A percentile compares a stretch with the other conserved stretches of the same genome.
Conservation (phyloP, 2,329 filamentous ascomycete species). For the Aspergillus ibericus region DNA sequence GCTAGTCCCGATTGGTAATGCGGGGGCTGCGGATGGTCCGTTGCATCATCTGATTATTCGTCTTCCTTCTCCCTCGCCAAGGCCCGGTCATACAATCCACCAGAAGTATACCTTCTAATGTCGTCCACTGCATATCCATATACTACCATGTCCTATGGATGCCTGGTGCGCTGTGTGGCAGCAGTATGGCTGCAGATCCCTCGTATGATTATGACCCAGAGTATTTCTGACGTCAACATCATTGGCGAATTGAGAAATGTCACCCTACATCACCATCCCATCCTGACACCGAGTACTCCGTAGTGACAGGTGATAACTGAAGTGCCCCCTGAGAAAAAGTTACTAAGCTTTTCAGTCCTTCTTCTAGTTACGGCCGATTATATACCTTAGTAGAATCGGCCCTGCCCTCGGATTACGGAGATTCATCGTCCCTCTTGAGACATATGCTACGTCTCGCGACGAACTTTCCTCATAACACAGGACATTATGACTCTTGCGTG, state of each 20-base stretch:
- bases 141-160: background rate
- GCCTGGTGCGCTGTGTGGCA: background rate
- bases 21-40: constrained; percentile 18
- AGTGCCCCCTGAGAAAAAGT: too few species aligned
- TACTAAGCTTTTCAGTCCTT: background rate
- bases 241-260: too few species aligned
- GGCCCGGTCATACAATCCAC: constrained; percentile 3
- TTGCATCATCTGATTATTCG: constrained; percentile 8
- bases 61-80: too few species aligned
- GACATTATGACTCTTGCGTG: background rate
- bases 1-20: constrained; percentile 22
- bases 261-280: background rate
- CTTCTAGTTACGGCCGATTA: background rate
- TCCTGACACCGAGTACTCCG: background rate
- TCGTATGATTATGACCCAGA: background rate
- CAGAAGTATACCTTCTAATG: too few species aligned
- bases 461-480: background rate
- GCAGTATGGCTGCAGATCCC: background rate
- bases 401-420: background rate
- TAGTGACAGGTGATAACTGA: too few species aligned
- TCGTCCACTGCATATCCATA: background rate
- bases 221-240: background rate
- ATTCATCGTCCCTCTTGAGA: too few species aligned
- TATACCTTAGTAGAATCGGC: background rate
- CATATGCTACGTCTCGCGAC: background rate